These are phyloP conservation scores for Euphorbia celastroides DNA, from an alignment of 441 rosid genomes.

Conservation along the genomic window DNA sequence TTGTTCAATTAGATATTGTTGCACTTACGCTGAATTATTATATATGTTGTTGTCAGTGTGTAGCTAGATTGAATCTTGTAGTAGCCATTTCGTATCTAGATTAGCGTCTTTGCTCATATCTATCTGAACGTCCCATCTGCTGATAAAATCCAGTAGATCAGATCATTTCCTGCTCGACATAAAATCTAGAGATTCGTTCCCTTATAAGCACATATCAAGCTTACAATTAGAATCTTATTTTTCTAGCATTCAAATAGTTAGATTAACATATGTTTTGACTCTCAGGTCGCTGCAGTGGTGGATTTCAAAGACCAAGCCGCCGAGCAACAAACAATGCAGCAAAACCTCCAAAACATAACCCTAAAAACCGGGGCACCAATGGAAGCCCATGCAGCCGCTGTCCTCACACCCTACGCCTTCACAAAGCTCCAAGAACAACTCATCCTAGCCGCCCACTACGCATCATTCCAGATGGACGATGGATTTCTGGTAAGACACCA, in stretches of 20 bases:
- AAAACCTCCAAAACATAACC: conserved; percentile 82
- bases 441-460: conserved; percentile 91
- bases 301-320: conserved; percentile 95
- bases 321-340: conserved; percentile 97
- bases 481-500: conserved; percentile 89
- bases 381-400: conserved; percentile 85
- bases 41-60: neutral
- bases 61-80: neutral
- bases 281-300: conserved; percentile 73
- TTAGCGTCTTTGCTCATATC: neutral
- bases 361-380: conserved; percentile 92
- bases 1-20: neutral
- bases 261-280: too few relatives aligned
- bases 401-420: conserved; percentile 90
- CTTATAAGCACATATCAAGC: neutral
- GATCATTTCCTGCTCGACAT: neutral
- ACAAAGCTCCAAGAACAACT: conserved; percentile 96
- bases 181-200: neutral
- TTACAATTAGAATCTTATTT: neutral
- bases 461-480: conserved; percentile 86
- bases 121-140: neutral
- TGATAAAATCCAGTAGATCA: neutral
- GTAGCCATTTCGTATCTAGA: neutral
- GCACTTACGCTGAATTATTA: neutral
- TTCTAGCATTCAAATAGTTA: too few relatives aligned